Base-by-base conservation (phyloP, 352 stramenopile genomes). In the Globisporangium sylvaticum region DNA sequence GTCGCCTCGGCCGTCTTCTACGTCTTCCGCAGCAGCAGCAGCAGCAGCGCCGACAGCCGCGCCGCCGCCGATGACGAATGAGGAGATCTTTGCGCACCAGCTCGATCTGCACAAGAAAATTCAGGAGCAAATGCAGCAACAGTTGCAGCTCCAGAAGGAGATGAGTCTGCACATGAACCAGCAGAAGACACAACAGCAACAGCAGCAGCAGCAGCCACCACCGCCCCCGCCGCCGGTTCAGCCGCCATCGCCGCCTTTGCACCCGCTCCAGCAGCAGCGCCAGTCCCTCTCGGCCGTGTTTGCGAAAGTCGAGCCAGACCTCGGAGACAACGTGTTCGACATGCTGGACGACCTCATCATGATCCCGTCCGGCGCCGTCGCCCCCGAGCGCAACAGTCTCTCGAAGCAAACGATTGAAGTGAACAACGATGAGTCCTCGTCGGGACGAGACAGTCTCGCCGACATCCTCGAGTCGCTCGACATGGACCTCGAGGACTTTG, bases 261-360 rank as follows among this genome's bases (percentile, higher is more conserved):
- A 77, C 64, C 80, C 70, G 32, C 39, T 68, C 4, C 59, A 58
- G 9, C 62, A 64, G 37, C 69, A 62, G 24, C 76, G 77, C 14
- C 70, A 74, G 66, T 86, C 78, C 37, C 83, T 92, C 53, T 89
- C 84, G 52, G 73, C 83, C 12, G 84, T 77, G 9, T 78, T 91
- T 24, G 66, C 68, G 37, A 90, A 90, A 65, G 82, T 94, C 50
- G 86, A 94, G 71, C 84, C 86, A 2, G 86, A 94, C 64, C 69
- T 92, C 29, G 84, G 83, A 39, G 86, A 94, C 74, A 94, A 89
- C 73, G 82, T 94, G 32, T 94, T 94, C 67, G 86, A 94, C 69
- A 94, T 94, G 86, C 74, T 94, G 39, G 86, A 94, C 75, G 86
- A 94, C 62, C 79, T 94, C 65, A 92, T 94, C 68, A 90, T 91